Base-by-base conservation (phyloP, 305 asterid species). In the Solanum hybrid region DNA sequence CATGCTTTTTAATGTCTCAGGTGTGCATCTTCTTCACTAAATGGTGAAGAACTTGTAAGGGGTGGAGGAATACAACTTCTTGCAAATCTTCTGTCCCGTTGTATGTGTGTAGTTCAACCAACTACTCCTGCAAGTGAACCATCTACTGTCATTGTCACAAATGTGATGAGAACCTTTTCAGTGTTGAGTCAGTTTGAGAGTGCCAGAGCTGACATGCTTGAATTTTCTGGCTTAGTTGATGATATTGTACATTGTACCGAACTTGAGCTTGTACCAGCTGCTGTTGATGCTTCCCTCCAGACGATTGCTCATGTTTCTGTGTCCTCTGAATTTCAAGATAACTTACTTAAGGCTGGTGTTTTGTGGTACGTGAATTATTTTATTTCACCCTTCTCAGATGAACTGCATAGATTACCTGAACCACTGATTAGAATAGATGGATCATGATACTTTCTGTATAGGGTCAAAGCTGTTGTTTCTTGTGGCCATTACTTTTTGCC, bases 21-120 rank as follows among this genome's bases (percentile, higher is more conserved):
- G 94, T 98, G 99, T 87, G 98, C 93, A 16, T 96, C 99, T 87
- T 98, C 99, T 92, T 95, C 98, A 81, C 91, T 96, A 90, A 98
- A 98, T 88, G 99, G 99, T 71, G 99, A 98, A 93, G 99, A 98
- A 95, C 99, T 98, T 92, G 99, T 96, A 76, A 94, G 99, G 92
- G 98, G 94, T 89, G 99, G 96, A 87, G 99, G 99, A 88, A 94
- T 98, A 90, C 99, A 96, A 88, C 98, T 98, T 90, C 96, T 96
- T 87, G 97, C 95, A 86, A 93, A 94, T 92, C 98, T 98, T 92
- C 97, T 98, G 90, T 94, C 98, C 87, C 98, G 99, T 69, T 98
- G 99, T 94, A 96, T 95, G 98, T 91, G 96, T 90, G 98, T 98
- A 92, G 98, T 97, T 91, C 99, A 94, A 92, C 97, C 96, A 91